phyloP scores from a whole-genome alignment of 106 monocot species.

The Hemerocallis citrina region DNA sequence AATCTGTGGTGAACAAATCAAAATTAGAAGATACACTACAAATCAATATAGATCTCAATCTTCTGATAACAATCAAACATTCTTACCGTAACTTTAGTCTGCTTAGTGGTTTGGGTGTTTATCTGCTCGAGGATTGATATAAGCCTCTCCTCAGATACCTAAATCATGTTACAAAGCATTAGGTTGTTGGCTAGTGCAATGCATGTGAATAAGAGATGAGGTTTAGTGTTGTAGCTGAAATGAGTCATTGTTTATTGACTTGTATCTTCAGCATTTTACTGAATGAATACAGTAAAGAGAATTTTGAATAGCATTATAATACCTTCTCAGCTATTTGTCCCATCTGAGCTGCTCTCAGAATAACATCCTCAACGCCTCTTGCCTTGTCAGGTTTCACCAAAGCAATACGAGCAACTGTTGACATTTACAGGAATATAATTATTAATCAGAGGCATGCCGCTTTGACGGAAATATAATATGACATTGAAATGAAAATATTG shows the following conservation, averaged over 20 bases:
- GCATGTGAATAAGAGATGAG: not conserved
- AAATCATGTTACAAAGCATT: not conserved
- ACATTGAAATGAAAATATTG: too few relatives aligned
- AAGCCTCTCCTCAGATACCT: slow-evolving; percentile 71
- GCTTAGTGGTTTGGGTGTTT: slow-evolving; percentile 57
- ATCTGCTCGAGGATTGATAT: slow-evolving; percentile 69
- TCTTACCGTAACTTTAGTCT: slow-evolving; percentile 71
- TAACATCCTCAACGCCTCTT: slow-evolving; percentile 84
- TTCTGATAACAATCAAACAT: not conserved
- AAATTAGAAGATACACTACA: not conserved
- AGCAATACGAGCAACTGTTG: slow-evolving; percentile 83
- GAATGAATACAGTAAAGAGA: not conserved
- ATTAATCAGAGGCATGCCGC: too few relatives aligned
- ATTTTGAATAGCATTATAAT: not conserved
- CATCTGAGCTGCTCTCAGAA: slow-evolving; percentile 73
- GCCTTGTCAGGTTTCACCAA: slow-evolving; percentile 97
- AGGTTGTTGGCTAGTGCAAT: not conserved
- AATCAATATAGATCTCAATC: not conserved
- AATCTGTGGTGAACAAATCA: slow-evolving; percentile 20
- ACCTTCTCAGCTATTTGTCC: slow-evolving; percentile 94
- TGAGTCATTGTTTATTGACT: too few relatives aligned
- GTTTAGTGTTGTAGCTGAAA: too few relatives aligned
- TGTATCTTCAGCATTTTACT: not conserved
- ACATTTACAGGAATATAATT: not conserved
- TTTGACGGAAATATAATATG: too few relatives aligned